Base-by-base conservation (phyloP, 1,284 basidiomycete species). In the Rhodotorula sp. region DNA sequence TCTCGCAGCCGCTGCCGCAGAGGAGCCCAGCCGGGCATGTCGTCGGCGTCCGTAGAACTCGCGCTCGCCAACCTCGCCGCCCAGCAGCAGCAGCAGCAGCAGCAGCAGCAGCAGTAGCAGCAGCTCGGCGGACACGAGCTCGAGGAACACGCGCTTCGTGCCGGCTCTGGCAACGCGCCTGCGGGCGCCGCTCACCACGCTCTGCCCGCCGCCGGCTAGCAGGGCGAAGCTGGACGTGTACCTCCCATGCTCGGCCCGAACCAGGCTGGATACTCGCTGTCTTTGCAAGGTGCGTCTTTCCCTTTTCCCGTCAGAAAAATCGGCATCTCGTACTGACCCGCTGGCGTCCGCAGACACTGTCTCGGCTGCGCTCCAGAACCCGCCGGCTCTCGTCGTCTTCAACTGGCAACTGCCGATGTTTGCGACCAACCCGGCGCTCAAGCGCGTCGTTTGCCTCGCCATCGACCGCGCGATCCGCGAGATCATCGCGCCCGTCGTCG, bases 381-480 rank as follows among this genome's bases (percentile, higher is more conserved):
- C 95, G 45, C 84, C 87, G 15, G 86, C 87, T 67, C 88, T 88
- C 77, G 87, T 98, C 51, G 87, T 88, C 63, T 88, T 99, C 82
- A 93, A 85, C 78, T 85, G 82, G 33, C 83, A 84, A 72, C 81
- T 85, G 66, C 81, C 83, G 17, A 81, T 85, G 72, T 85, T 95
- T 76, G 87, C 90, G 73, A 86, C 85, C 61, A 95, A 93, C 77
- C 87, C 88, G 42, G 84, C 86, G 0, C 93, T 98, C 84, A 95
- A 96, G 84, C 89, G 93, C 53, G 90, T 95, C 45, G 89, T 98
- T 17, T 90, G 91, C 77, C 84, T 93, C 79, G 95, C 94, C 10
- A 90, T 99, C 71, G 94, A 98, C 79, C 88, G 93, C 46, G 91
- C 96, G 30, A 92, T 99, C 67, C 89, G 95, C 74, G 96, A 99